A percentile compares a stretch with the other conserved stretches of the same genome.
These are phyloP conservation scores for Elsinoe arachidis DNA, from an alignment of 2,329 filamentous ascomycete species.

Conservation along the genomic window DNA sequence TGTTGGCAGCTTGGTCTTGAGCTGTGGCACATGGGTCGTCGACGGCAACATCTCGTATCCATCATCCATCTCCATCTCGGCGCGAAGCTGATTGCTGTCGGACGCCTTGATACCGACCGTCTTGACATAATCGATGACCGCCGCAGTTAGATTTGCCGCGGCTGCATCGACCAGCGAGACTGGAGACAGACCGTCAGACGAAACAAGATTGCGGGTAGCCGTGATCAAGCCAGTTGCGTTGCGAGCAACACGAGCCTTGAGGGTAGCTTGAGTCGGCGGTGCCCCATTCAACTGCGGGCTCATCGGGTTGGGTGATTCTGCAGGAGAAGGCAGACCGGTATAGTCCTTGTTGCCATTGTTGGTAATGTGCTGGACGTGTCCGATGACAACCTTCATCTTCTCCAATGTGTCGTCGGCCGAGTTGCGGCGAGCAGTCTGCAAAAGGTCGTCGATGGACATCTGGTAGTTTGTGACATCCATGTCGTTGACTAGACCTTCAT, in stretches of 20 bases:
- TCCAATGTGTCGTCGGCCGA: constrained; percentile 68
- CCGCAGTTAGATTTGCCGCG: constrained; percentile 77
- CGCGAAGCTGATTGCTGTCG: constrained; percentile 64
- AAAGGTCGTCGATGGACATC: constrained; percentile 81
- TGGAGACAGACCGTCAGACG: constrained; percentile 74
- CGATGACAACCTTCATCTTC: constrained; percentile 77
- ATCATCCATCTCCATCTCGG: constrained; percentile 54
- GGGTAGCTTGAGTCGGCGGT: constrained; percentile 31
- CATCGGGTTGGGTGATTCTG: constrained; percentile 24
- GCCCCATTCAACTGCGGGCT: constrained; percentile 22
- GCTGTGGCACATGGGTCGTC: constrained; percentile 11
- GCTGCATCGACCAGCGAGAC: constrained; percentile 92
- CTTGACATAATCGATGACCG: constrained; percentile 77
- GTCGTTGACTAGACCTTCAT: constrained; percentile 75
- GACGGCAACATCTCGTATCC: constrained; percentile 11
- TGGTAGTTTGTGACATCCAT: constrained; percentile 93
- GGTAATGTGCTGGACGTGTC: constrained; percentile 74
- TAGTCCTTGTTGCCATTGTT: constrained; percentile 55
- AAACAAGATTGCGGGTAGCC: constrained; percentile 82
- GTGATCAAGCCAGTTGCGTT: constrained; percentile 96
- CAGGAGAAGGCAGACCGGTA: constrained; percentile 36
- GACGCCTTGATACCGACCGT: constrained; percentile 75
- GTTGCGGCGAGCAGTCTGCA: constrained; percentile 66
- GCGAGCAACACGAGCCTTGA: constrained; percentile 76
- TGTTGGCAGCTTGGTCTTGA: constrained; percentile 12